phyloP scores from a whole-genome alignment of 106 monocot genomes.

The Apostasia shenzhenica region DNA sequence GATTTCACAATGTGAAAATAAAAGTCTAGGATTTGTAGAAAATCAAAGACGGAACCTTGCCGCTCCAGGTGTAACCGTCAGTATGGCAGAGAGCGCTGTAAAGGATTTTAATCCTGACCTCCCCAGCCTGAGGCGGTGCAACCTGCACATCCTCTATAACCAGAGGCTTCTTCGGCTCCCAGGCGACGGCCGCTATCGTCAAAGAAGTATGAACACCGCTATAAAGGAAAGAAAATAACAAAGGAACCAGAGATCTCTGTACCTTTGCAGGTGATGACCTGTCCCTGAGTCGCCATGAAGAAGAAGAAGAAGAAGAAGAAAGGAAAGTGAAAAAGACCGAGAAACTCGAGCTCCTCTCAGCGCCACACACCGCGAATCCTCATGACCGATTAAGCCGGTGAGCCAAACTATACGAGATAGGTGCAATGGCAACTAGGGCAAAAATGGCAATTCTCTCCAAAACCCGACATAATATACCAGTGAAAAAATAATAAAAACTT shows the following conservation, averaged over 20 bases:
- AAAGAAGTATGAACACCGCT: not conserved
- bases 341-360: too few species aligned
- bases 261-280: slow-evolving; percentile 99
- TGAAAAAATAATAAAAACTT: too few species aligned
- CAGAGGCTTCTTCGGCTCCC: slow-evolving; percentile 91
- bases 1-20: too few species aligned
- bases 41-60: slow-evolving; percentile 49
- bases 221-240: not conserved
- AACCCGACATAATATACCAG: too few species aligned
- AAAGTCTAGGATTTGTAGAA: not conserved
- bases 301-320: not conserved
- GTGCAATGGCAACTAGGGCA: too few species aligned
- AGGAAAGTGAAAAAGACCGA: too few species aligned
- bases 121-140: slow-evolving; percentile 94
- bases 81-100: slow-evolving; percentile 98
- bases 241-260: not conserved
- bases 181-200: slow-evolving; percentile 78
- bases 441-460: too few species aligned
- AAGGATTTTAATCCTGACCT: slow-evolving; percentile 89
- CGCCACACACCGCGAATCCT: too few species aligned
- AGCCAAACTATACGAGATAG: too few species aligned
- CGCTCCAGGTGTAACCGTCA: slow-evolving; percentile 91
- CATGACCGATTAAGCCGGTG: too few species aligned
- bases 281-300: slow-evolving; percentile 38
- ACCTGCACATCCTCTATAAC: slow-evolving; percentile 94